Base-by-base conservation (phyloP, 2,329 filamentous ascomycete genomes). In the Tricladium varicosporioides region DNA sequence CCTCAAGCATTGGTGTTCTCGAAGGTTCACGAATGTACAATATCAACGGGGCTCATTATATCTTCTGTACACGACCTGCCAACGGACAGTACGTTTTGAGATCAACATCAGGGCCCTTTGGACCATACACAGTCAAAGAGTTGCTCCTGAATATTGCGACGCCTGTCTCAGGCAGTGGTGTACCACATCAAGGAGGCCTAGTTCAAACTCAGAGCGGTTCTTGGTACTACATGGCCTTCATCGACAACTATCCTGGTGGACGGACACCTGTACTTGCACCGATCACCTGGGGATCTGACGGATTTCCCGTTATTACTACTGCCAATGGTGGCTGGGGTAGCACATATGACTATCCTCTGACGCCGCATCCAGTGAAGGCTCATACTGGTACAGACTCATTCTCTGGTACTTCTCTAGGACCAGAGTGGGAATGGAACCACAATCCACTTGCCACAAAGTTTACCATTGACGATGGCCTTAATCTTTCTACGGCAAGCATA, bases 341-440 rank as follows among this genome's bases (percentile, higher is more conserved):
- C 40, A 44, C 50, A 9, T 52, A 52, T 40, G 15, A 14, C 11
- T 9, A 18, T 15, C 50, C 50, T 13, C 40, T 52, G 8, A 14
- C 50, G 8, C 8, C 14, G 27, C 22, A n/a, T 31, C 40, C 40
- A 13, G 10, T 42, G 4, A 16, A 14, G 16, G 2, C 50, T 27
- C 36, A 22, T 27, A 69, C 71, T 0, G 74, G 78, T n/a, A 75
- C 72, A 0, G 79, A 85, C 57, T 66, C 16, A 16, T 59, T 84
- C 59, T 50, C 60, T 0, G 78, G 76, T 0, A 63, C 69, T 0
- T 60, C 68, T 0, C 71, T 84, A 0, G 67, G 72, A 5, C 73
- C 74, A 0, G 70, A 76, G 1, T 85, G 79, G 78, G 81, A 85
- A 65, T 85, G 81, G 81, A 85, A 85, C 63, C 82, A 85, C 61